Percentiles rank a stretch among this genome's conserved stretches.
Evolutionary conservation across 169 alveolate genomes (phyloP).

Genomic region (Cryptosporidium ryanae): DNA sequence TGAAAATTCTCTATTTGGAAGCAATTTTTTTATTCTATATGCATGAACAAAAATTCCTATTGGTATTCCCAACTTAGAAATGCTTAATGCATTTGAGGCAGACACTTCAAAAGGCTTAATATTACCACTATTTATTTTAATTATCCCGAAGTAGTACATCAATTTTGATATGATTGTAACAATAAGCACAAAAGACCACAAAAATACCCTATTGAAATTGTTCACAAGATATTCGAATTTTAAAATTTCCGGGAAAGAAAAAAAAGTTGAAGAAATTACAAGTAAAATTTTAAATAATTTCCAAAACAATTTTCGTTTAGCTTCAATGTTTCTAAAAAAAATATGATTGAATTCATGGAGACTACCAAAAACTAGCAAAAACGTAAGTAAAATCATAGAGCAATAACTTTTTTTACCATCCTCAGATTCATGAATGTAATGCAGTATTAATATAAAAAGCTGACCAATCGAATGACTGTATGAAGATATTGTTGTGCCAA

Average conservation of each 20-base stretch:
- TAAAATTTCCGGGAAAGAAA: conserved; percentile 10
- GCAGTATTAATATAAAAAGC: background rate
- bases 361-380: conserved; percentile 21
- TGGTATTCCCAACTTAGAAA: conserved; percentile 62
- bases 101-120: conserved; percentile 29
- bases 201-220: background rate
- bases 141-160: conserved; percentile 12
- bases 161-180: conserved; percentile 1
- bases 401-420: conserved; percentile 1
- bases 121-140: conserved; percentile 11
- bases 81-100: conserved; percentile 13
- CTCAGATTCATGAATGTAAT: conserved; percentile 17
- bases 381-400: conserved; percentile 8
- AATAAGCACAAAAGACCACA: background rate
- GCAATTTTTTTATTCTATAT: conserved; percentile 11
- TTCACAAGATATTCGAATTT: conserved; percentile 21
- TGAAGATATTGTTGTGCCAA: conserved; percentile 16
- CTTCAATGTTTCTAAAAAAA: background rate
- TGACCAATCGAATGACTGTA: conserved; percentile 34
- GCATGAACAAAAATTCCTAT: conserved; percentile 34
- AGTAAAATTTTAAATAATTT: background rate
- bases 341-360: conserved; percentile 5
- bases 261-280: background rate
- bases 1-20: conserved; percentile 21
- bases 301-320: background rate